Conservation (phyloP, 768 basidiomycete species). For the Amyloporia xantha region DNA sequence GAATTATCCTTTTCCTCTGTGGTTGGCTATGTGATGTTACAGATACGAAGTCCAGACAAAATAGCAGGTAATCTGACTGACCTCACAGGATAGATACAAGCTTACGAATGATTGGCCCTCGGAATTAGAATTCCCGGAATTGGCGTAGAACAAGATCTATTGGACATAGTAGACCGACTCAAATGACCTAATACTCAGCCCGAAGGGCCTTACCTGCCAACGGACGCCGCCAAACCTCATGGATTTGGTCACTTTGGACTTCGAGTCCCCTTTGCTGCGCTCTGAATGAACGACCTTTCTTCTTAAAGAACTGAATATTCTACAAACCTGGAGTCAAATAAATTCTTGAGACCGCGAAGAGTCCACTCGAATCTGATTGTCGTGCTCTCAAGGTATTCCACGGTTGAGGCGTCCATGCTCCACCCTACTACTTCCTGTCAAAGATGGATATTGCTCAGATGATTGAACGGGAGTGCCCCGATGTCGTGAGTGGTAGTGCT, state of each 20-base stretch:
- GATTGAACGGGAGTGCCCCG: no score
- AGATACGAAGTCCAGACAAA: not conserved
- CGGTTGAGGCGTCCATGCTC: not conserved
- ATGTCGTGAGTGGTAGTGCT: no score
- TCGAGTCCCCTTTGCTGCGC: conserved; percentile 59
- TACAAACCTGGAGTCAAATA: conserved; percentile 64
- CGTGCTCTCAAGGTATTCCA: conserved; percentile 46
- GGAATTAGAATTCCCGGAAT: conserved; percentile 61
- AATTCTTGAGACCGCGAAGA: conserved; percentile 55
- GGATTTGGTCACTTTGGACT: conserved; percentile 74
- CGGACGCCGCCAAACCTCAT: conserved; percentile 67
- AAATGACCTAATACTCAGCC: conserved; percentile 6
- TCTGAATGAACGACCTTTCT: not conserved
- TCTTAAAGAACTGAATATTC: not conserved
- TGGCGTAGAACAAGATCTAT: conserved; percentile 79
- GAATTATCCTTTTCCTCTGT: conserved; percentile 66
- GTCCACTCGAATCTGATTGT: conserved; percentile 74
- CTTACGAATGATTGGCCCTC: conserved; percentile 55
- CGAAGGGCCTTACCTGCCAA: conserved; percentile 52
- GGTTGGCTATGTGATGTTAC: conserved; percentile 49
- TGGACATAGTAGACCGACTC: no score
- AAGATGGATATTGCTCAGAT: no score
- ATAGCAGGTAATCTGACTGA: conserved; percentile 22
- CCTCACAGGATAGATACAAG: conserved; percentile 79
- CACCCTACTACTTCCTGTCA: no score